Evolutionary conservation across 1,139 yeast genomes (phyloP), one percentile per base, ranked within the genome.

Genomic region (Suhomyces atakaporum): DNA sequence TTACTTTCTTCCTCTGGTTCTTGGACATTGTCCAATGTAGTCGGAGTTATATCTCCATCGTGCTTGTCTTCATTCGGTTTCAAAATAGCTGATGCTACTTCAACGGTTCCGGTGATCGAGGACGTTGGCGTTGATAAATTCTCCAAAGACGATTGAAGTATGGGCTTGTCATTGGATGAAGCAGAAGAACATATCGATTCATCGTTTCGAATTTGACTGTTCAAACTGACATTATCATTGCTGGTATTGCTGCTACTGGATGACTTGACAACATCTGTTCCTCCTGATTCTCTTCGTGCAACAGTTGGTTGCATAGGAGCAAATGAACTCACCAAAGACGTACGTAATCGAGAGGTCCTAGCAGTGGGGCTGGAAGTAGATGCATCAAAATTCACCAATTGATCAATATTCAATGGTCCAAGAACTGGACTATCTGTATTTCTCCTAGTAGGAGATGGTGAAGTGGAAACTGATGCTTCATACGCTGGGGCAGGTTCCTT

Each of bases 401-500:
- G 45, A 20, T 46, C 52, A 21, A 48, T 48, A 27, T 44, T 43
- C 14, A 36, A 30, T 5, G 45, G 30, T 4, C 32, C 32, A 13
- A 25, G 13, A n/a, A 19, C 29, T 3, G 24, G 16, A 2, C 27
- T 32, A 6, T 23, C 14, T 18, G 15, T 31, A 15, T 19, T 12
- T 11, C 31, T 21, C 13, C n/a, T n/a, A n/a, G 28, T 25, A 3
- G 39, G 23, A 11, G 29, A 11, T n/a, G 25, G 7, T n/a, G 36
- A 25, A 3, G 31, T 5, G 5, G 33, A 14, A 4, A 15, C 15
- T 5, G 54, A 28, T 2, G 40, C 41, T 18, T 63, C 66, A 45
- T 69, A 69, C 1, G 71, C 65, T 1, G 72, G 72, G 1, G 66
- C 65, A 1, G 70, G 64, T n/a, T 53, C 65, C 12, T 43, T 44